A percentile compares a stretch with the other conserved stretches of the same genome.
phyloP scores from a whole-genome alignment of 768 basidiomycete genomes.

The Kwoniella sp. region DNA sequence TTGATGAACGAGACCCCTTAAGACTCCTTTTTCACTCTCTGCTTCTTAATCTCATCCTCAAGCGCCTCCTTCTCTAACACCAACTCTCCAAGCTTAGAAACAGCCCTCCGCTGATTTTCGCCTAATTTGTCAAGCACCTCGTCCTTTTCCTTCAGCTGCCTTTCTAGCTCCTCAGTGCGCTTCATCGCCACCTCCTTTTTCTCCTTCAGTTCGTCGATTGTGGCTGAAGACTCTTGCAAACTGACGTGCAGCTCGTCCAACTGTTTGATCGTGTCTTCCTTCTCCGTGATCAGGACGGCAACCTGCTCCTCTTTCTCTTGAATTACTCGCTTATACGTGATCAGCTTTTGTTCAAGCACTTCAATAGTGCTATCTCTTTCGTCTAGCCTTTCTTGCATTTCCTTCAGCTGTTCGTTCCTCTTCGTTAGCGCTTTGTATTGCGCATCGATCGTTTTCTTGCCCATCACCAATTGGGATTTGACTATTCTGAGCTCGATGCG shows the following conservation, averaged over 20 bases:
- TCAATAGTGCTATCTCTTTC: constrained; percentile 1
- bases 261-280: background rate
- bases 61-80: no score
- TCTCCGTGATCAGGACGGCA: background rate
- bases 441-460: no score
- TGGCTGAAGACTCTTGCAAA: background rate
- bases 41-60: no score
- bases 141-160: background rate
- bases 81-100: no score
- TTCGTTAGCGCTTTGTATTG: no score
- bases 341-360: background rate
- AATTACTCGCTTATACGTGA: background rate
- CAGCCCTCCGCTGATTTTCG: no score
- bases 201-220: background rate
- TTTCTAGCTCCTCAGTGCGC: background rate
- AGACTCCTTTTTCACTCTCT: no score
- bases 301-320: background rate
- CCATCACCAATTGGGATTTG: no score
- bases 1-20: no score
- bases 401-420: no score
- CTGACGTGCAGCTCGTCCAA: background rate
- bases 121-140: background rate
- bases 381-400: no score
- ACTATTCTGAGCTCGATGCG: no score
- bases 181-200: background rate